Percentiles rank a stretch among this genome's conserved stretches.
phyloP scores from a whole-genome alignment of 2,329 filamentous ascomycete genomes.

The Alternaria arbusti region DNA sequence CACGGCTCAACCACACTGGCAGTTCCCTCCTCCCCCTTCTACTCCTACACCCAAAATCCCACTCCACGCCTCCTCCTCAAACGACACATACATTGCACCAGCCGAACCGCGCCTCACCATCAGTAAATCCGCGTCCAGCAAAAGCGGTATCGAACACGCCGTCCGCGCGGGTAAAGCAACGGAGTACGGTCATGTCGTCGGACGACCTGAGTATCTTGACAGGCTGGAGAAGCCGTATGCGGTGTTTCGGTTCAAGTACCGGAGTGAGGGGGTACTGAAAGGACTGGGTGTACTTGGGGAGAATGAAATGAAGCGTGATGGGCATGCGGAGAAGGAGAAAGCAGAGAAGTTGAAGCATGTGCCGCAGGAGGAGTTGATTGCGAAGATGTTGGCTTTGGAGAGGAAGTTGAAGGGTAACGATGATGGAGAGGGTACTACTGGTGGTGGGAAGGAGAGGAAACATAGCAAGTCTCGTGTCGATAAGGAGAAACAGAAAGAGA shows the following conservation, averaged over 20 bases:
- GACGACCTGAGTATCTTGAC: constrained; percentile 53
- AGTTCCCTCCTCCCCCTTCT: constrained; percentile 25
- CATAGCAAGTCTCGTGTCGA: background rate
- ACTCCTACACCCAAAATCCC: background rate
- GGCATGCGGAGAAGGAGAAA: too few species aligned
- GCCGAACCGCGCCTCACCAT: constrained; percentile 37
- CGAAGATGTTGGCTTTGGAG: constrained; percentile 20
- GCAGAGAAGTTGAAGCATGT: constrained; percentile 26
- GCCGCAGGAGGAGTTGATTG: constrained; percentile 29
- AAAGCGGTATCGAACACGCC: constrained; percentile 32
- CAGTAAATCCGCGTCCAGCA: background rate
- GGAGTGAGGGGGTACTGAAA: constrained; percentile 41
- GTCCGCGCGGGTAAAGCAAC: constrained; percentile 45
- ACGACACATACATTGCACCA: constrained; percentile 20
- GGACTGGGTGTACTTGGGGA: constrained; percentile 35
- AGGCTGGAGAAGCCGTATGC: constrained; percentile 47
- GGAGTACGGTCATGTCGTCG: constrained; percentile 47
- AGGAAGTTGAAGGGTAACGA: constrained; percentile 33
- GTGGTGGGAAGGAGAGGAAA: background rate
- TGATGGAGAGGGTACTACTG: background rate
- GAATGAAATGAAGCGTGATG: too few species aligned
- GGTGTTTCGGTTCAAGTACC: constrained; percentile 58
- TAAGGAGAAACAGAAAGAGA: background rate
- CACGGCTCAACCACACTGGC: constrained; percentile 41
- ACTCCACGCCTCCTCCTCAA: background rate